Evolutionary conservation across 176 grass and related monocot genomes (phyloP).

Genomic region (Olyra latifolia): DNA sequence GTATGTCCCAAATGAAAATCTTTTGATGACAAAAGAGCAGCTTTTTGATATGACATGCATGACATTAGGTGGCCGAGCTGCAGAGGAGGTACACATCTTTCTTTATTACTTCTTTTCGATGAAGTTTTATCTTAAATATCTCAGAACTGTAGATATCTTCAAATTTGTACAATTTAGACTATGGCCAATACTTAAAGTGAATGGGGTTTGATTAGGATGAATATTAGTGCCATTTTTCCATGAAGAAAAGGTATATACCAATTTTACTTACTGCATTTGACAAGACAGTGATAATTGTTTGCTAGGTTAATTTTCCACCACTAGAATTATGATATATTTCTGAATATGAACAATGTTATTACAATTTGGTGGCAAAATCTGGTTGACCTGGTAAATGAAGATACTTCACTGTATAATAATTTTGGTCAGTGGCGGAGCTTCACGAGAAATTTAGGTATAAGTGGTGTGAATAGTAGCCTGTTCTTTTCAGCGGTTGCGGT

Average conservation of each 20-base stretch:
- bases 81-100: conserved; percentile 65
- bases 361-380: background rate
- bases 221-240: background rate
- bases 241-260: background rate
- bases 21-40: conserved; percentile 97
- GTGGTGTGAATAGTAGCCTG: no score
- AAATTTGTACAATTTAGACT: background rate
- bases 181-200: background rate
- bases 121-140: conserved; percentile 23
- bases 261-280: conserved; percentile 4
- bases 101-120: background rate
- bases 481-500: no score
- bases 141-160: background rate
- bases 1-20: conserved; percentile 91
- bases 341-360: conserved; percentile 7
- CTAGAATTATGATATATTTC: background rate
- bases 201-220: conserved; percentile 14
- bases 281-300: background rate
- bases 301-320: background rate
- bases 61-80: conserved; percentile 95
- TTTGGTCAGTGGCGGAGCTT: no score
- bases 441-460: no score
- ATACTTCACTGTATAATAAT: background rate
- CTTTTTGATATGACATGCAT: conserved; percentile 99
- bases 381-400: background rate